A percentile compares a stretch with the other conserved stretches of the same genome.
Evolutionary conservation across 2,329 filamentous ascomycete genomes (phyloP).

Genomic region (Beauveria sp.): DNA sequence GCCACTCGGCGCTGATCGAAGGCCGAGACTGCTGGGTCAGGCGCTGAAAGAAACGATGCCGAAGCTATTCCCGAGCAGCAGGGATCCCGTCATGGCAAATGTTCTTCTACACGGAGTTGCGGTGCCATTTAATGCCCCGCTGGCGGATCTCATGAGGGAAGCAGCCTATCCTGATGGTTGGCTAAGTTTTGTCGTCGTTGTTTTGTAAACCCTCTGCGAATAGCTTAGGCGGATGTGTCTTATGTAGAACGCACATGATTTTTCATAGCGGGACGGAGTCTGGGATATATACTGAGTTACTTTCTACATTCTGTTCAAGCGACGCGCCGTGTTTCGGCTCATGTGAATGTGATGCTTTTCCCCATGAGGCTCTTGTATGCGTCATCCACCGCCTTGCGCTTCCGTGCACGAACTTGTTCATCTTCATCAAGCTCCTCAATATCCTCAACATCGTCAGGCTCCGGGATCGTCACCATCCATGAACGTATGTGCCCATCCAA

Average conservation of each 20-base stretch:
- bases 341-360: slow-evolving; percentile 58
- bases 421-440: slow-evolving; percentile 34
- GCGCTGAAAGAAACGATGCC: slow-evolving; percentile 72
- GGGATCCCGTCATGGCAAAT: slow-evolving; percentile 76
- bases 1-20: slow-evolving; percentile 29
- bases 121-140: slow-evolving; percentile 68
- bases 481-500: slow-evolving; percentile 74
- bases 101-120: slow-evolving; percentile 79
- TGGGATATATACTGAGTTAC: background rate
- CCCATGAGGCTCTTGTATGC: slow-evolving; percentile 72
- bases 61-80: slow-evolving; percentile 75
- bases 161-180: slow-evolving; percentile 90
- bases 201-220: slow-evolving; percentile 40
- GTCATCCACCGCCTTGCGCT: slow-evolving; percentile 71
- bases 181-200: slow-evolving; percentile 72
- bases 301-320: background rate
- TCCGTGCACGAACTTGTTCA: slow-evolving; percentile 46
- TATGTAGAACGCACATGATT: background rate
- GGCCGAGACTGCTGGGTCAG: slow-evolving; percentile 57
- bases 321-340: background rate
- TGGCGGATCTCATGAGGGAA: slow-evolving; percentile 77
- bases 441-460: slow-evolving; percentile 41
- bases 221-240: background rate
- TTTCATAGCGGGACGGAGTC: background rate
- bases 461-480: slow-evolving; percentile 60